phyloP scores from a whole-genome alignment of 148 eudicot genomes.

The Pouteria glomerata region DNA sequence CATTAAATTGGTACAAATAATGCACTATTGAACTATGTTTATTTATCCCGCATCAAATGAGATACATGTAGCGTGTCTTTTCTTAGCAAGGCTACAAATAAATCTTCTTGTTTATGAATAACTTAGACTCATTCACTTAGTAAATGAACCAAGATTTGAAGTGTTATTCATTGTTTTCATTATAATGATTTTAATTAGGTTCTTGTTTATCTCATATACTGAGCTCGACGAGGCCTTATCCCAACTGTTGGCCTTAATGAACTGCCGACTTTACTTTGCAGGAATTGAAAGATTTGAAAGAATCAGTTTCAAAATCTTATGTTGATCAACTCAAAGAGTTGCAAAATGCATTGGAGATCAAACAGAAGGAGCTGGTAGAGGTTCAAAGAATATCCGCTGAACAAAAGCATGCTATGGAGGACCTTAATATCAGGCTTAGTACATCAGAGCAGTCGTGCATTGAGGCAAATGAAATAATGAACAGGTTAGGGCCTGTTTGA shows the following conservation, averaged over 20 bases:
- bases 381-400: slow-evolving; percentile 54
- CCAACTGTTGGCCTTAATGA: not conserved
- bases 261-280: slow-evolving; percentile 24
- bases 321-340: slow-evolving; percentile 54
- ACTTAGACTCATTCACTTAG: too few species aligned
- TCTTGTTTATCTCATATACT: not conserved
- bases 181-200: not conserved
- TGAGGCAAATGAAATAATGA: slow-evolving; percentile 82
- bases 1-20: too few species aligned
- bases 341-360: slow-evolving; percentile 47
- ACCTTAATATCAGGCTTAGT: slow-evolving; percentile 65
- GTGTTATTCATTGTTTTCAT: not conserved
- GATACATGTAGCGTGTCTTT: too few species aligned
- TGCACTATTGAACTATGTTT: too few species aligned
- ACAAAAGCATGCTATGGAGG: slow-evolving; percentile 73
- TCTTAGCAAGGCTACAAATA: too few species aligned
- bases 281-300: slow-evolving; percentile 71
- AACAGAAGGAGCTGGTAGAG: slow-evolving; percentile 59
- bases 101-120: too few species aligned
- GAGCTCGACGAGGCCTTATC: slow-evolving; percentile 1
- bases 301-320: slow-evolving; percentile 59
- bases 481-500: too few species aligned
- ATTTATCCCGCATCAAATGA: too few species aligned
- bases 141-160: too few species aligned
- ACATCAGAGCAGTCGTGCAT: slow-evolving; percentile 72